Evolutionary conservation across 495 filamentous ascomycete genomes (phyloP).

Genomic region (Lepraria neglecta): DNA sequence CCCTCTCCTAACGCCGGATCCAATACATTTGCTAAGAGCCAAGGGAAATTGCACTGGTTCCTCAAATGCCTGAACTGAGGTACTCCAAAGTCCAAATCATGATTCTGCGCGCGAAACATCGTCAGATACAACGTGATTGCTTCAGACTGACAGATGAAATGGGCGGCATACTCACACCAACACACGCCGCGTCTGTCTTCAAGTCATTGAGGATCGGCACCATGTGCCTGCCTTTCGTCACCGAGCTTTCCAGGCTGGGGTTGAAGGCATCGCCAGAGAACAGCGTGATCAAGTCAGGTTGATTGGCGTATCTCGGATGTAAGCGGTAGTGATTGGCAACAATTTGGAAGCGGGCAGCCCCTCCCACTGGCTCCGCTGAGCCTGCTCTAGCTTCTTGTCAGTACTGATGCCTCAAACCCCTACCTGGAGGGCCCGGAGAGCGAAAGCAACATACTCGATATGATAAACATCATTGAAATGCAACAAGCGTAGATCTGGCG

Average conservation of each 20-base stretch:
- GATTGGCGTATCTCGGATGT: constrained; percentile 48
- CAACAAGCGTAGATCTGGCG: constrained; percentile 69
- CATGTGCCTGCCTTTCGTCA: constrained; percentile 89
- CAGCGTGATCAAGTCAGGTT: constrained; percentile 64
- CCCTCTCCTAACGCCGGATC: constrained; percentile 68
- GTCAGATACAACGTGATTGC: constrained; percentile 6
- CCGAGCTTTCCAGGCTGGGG: constrained; percentile 74
- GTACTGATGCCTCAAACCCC: not conserved
- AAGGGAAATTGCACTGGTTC: constrained; percentile 73
- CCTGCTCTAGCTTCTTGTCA: constrained; percentile 38
- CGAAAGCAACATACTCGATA: constrained; percentile 50
- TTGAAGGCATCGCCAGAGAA: constrained; percentile 94
- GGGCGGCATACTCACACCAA: constrained; percentile 54
- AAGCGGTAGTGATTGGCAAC: constrained; percentile 66
- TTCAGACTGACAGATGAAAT: not conserved
- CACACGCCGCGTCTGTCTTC: constrained; percentile 66
- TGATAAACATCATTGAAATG: constrained; percentile 96
- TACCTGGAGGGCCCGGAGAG: not conserved
- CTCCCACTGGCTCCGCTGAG: constrained; percentile 75
- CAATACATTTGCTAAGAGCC: constrained; percentile 79
- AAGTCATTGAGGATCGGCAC: constrained; percentile 76
- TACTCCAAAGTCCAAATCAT: constrained; percentile 92
- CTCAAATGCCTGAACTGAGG: constrained; percentile 66
- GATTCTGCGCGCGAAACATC: constrained; percentile 49
- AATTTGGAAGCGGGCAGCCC: constrained; percentile 71